Conservation (phyloP, 2,329 filamentous ascomycete genomes). For the Septoria petroselini region DNA sequence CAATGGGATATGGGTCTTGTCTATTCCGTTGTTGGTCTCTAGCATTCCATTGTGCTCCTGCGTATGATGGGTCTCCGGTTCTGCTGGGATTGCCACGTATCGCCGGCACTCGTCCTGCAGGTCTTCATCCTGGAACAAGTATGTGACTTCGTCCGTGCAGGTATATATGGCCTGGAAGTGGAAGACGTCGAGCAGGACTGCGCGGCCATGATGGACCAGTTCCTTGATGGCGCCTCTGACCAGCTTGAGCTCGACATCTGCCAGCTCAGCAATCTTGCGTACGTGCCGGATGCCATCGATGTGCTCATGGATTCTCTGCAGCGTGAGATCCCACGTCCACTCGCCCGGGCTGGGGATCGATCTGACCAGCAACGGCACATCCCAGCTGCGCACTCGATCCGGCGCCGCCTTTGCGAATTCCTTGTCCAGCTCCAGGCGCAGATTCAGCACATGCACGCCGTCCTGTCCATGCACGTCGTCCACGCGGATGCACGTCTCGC, state of each 20-base stretch:
- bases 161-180: conserved; percentile 92
- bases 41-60: conserved; percentile 8
- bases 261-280: conserved; percentile 76
- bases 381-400: conserved; percentile 76
- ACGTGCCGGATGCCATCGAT: conserved; percentile 92
- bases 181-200: conserved; percentile 89
- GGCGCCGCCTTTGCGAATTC: conserved; percentile 67
- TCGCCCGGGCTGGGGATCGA: conserved; percentile 48
- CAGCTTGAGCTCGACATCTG: conserved; percentile 81
- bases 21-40: background rate
- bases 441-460: conserved; percentile 31
- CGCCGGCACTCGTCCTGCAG: conserved; percentile 83
- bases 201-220: conserved; percentile 86
- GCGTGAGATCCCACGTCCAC: conserved; percentile 72
- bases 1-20: conserved; percentile 9
- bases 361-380: conserved; percentile 77
- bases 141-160: conserved; percentile 70
- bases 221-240: conserved; percentile 84
- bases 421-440: conserved; percentile 57
- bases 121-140: conserved; percentile 71
- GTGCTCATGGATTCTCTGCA: conserved; percentile 74
- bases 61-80: conserved; percentile 16
- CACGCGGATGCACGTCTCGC: conserved; percentile 63
- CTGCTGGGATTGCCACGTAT: conserved; percentile 63
- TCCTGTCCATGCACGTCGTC: conserved; percentile 21